Evolutionary conservation across 2,329 filamentous ascomycete species (phyloP), one percentile per base, ranked within the genome.

Genomic region (Didymella glomerata): DNA sequence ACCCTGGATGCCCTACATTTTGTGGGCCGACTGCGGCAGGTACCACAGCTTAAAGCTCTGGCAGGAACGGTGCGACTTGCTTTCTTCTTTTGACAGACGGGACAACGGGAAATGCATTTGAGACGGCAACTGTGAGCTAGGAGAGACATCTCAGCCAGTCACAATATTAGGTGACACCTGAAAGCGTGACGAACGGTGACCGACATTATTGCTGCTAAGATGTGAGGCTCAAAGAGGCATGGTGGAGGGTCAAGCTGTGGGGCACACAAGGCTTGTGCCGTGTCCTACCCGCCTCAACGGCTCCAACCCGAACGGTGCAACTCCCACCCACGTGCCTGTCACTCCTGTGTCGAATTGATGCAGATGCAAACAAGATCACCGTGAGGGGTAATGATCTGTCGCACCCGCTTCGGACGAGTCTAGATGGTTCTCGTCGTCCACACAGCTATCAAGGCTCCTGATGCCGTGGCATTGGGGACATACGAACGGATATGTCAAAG

Each of bases 241-340:
- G 45, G 44, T 48, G 25, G 38, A 46, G n/a, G 42, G 16, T 36
- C 18, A 38, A 20, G 46, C 18, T 58, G 55, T 58, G 55, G 49
- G 44, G 44, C 45, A 36, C 27, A 36, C 48, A 48, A 52, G 47
- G 54, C 55, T 45, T 58, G n/a, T 44, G n/a, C 54, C 48, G 48
- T 24, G 24, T 49, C 30, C 24, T 42, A 47, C 48, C 55, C 55
- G 44, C 25, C 28, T 24, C 36, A 48, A 57, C 48, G 36, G 54
- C 36, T 41, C 27, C 18, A 2, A 44, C 24, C 50, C 40, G 45
- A 45, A 11, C 38, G 28, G 56, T 45, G 14, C 18, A 41, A 49
- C 20, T n/a, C 16, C 36, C 42, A 25, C 24, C 38, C 45, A 54
- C 38, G 49, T 58, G 44, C 18, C 24, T 13, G 32, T 14, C 32